Conservation (phyloP, 2,329 filamentous ascomycete species). For the Nannizziopsis arthrosporioides region DNA sequence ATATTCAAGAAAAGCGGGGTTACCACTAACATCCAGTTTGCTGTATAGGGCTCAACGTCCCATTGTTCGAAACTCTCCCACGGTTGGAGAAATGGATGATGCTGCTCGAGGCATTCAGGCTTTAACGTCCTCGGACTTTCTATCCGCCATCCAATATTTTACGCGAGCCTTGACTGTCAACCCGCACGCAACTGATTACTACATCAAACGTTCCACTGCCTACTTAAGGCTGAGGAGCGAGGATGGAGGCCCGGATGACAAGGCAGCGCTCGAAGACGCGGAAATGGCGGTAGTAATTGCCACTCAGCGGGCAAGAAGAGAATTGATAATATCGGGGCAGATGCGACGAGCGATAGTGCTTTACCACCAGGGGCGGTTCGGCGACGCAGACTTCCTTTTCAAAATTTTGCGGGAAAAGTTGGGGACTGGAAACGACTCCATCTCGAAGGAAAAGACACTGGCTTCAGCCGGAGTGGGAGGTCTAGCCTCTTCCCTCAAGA, state of each 20-base stretch:
- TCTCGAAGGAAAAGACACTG: conserved; percentile 22
- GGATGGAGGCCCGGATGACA: conserved; percentile 32
- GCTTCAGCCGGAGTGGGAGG: conserved; percentile 14
- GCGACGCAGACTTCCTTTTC: conserved; percentile 63
- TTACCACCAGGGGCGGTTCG: conserved; percentile 57
- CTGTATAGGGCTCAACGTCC: no score
- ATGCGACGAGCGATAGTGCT: conserved; percentile 66
- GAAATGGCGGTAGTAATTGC: conserved; percentile 54
- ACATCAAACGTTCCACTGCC: conserved; percentile 69
- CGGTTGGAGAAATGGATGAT: conserved; percentile 36
- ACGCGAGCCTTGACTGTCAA: conserved; percentile 52
- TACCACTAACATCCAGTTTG: no score
- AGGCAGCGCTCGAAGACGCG: conserved; percentile 54
- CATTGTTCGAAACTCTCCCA: neutral
- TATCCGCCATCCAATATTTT: conserved; percentile 55
- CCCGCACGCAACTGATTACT: conserved; percentile 61
- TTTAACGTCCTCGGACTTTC: conserved; percentile 51
- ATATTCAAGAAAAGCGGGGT: no score
- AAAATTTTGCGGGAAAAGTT: conserved; percentile 42
- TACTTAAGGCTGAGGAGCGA: conserved; percentile 51
- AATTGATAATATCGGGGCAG: conserved; percentile 69
- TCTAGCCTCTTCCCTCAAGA: neutral
- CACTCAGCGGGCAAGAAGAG: conserved; percentile 56
- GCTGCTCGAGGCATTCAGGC: conserved; percentile 49
- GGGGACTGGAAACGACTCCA: conserved; percentile 41